Conservation (phyloP, 768 basidiomycete species). For the Pholiota microspora region DNA sequence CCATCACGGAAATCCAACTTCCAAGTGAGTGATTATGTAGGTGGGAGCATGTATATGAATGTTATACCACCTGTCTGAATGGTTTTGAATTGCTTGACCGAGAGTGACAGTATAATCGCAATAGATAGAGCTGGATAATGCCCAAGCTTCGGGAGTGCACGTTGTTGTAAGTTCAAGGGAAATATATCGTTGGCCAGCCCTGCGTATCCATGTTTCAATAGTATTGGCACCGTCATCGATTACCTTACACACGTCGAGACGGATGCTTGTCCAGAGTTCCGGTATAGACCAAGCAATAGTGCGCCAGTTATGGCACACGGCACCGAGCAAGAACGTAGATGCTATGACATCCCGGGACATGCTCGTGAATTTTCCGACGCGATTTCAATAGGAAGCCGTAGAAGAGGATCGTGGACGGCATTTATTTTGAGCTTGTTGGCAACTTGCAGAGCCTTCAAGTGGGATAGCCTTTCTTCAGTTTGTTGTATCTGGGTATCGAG, state of each 20-base stretch:
- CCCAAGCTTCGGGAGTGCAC: too few relatives aligned
- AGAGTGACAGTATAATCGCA: too few relatives aligned
- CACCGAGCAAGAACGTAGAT: constrained; percentile 1
- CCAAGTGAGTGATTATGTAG: too few relatives aligned
- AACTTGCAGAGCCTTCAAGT: background rate
- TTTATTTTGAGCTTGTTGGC: background rate
- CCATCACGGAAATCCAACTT: too few relatives aligned
- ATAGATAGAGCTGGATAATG: too few relatives aligned
- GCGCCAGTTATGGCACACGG: constrained; percentile 5
- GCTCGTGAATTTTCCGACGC: constrained; percentile 2
- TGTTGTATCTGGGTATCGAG: background rate
- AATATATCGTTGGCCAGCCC: constrained; percentile 5
- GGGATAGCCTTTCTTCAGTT: background rate
- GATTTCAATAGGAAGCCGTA: background rate
- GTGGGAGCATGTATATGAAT: too few relatives aligned
- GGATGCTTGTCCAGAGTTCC: constrained; percentile 1
- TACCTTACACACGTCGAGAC: background rate
- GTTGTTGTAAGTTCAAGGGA: too few relatives aligned
- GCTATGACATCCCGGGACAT: background rate
- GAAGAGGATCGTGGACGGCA: background rate
- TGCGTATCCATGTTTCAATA: background rate
- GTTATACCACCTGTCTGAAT: too few relatives aligned
- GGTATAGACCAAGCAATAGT: constrained; percentile 9
- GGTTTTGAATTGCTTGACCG: too few relatives aligned
- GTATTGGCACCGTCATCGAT: background rate